Evolutionary conservation across 2,329 filamentous ascomycete species (phyloP).

Genomic region (Cryoendolithus antarcticus): DNA sequence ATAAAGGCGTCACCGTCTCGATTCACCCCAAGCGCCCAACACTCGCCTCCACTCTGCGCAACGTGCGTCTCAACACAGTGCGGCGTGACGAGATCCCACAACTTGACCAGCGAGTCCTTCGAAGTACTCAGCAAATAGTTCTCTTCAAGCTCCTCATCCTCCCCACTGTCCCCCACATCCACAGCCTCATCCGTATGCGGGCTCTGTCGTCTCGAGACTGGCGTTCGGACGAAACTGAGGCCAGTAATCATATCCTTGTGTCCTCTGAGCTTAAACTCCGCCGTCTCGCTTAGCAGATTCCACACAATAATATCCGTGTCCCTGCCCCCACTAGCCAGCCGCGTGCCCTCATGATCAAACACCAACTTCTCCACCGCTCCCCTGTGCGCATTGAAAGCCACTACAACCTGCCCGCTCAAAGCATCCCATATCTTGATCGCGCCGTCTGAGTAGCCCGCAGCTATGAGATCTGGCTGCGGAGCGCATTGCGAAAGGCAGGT

Average conservation of each 20-base stretch:
- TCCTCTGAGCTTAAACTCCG: conserved; percentile 81
- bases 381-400: conserved; percentile 96
- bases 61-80: conserved; percentile 98
- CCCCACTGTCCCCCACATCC: conserved; percentile 41
- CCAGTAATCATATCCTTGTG: conserved; percentile 96
- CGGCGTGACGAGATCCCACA: conserved; percentile 86
- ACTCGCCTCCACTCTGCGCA: conserved; percentile 90
- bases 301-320: conserved; percentile 95
- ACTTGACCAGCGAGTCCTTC: conserved; percentile 91
- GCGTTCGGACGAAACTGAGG: conserved; percentile 61
- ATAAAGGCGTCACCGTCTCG: conserved; percentile 78
- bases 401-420: conserved; percentile 74
- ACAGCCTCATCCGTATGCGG: conserved; percentile 33
- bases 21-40: conserved; percentile 82
- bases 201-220: conserved; percentile 27
- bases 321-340: conserved; percentile 81
- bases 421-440: conserved; percentile 94
- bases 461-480: conserved; percentile 82
- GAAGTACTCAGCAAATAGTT: conserved; percentile 79
- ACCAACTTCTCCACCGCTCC: conserved; percentile 74
- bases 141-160: conserved; percentile 37
- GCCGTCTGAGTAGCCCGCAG: conserved; percentile 89
- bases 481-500: conserved; percentile 79
- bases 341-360: conserved; percentile 78
- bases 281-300: conserved; percentile 89